Evolutionary conservation across 768 basidiomycete species (phyloP).

Genomic region (Macrolepiota fuliginosa): DNA sequence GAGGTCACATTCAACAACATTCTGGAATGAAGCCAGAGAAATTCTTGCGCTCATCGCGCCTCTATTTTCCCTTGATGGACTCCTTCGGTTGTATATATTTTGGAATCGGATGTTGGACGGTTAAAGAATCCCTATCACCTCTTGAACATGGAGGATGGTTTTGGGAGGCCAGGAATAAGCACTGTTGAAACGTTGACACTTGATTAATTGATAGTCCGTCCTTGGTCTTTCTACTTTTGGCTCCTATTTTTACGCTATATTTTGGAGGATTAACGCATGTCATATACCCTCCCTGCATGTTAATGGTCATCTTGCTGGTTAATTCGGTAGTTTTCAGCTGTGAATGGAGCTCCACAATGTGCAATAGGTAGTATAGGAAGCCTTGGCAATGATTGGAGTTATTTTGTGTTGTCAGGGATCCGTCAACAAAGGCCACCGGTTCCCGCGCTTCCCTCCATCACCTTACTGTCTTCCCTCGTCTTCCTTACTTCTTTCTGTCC

Average conservation of each 20-base stretch:
- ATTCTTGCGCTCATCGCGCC: neutral
- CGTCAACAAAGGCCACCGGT: too few relatives aligned
- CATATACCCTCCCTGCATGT: neutral
- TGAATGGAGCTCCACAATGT: neutral
- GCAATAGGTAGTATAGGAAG: too few relatives aligned
- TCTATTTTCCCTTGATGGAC: neutral
- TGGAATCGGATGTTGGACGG: neutral
- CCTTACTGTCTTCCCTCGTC: neutral
- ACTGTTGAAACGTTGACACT: too few relatives aligned
- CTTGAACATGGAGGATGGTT: neutral
- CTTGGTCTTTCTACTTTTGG: neutral
- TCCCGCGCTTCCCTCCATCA: too few relatives aligned
- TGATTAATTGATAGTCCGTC: neutral
- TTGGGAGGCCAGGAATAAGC: neutral
- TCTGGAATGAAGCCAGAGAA: neutral
- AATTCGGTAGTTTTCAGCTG: neutral
- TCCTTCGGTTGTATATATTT: neutral
- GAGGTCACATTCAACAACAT: neutral
- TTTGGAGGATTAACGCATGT: neutral
- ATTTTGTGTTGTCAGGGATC: too few relatives aligned
- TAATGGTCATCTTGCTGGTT: neutral
- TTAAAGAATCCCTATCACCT: neutral
- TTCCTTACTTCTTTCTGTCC: slow-evolving; percentile 6
- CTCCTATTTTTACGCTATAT: slow-evolving; percentile 1
- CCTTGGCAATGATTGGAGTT: neutral